Percentiles rank a stretch among this genome's conserved stretches.
phyloP scores from a whole-genome alignment of 768 basidiomycete genomes.

The Suillus discolor region DNA sequence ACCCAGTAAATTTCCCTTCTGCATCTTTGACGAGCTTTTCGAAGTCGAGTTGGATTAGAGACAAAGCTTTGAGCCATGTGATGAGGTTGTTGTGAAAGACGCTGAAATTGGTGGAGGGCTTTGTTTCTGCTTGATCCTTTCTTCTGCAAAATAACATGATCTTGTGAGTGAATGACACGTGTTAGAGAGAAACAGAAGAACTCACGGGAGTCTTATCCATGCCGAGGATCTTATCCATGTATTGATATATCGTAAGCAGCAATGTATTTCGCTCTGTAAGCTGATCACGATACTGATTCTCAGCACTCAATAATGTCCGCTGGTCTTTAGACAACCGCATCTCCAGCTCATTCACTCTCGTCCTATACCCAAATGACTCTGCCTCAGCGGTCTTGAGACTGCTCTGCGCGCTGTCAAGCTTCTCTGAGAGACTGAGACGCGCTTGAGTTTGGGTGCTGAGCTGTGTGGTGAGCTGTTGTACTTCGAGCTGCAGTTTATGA shows the following conservation, averaged over 20 bases:
- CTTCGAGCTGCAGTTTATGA: conserved; percentile 78
- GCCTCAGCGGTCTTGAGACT: conserved; percentile 66
- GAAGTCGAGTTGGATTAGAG: conserved; percentile 83
- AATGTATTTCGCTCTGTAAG: conserved; percentile 92
- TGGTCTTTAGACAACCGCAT: conserved; percentile 81
- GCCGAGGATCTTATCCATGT: conserved; percentile 91
- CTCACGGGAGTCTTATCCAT: conserved; percentile 83
- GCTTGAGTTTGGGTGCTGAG: conserved; percentile 88
- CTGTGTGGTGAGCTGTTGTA: conserved; percentile 77
- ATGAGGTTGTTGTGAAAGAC: conserved; percentile 96
- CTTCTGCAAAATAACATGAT: conserved; percentile 48
- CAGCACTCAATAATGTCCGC: conserved; percentile 65
- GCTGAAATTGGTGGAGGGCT: conserved; percentile 90
- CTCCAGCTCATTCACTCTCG: conserved; percentile 76
- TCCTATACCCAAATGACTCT: conserved; percentile 62
- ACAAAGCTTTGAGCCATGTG: conserved; percentile 80
- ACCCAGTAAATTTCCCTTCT: conserved; percentile 72
- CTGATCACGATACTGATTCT: conserved; percentile 88
- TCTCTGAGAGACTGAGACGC: conserved; percentile 83
- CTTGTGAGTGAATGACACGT: not conserved
- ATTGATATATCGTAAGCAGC: conserved; percentile 90
- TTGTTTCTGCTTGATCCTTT: conserved; percentile 81
- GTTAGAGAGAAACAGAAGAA: not conserved
- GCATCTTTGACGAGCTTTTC: conserved; percentile 83
- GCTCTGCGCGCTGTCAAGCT: conserved; percentile 73